phyloP scores from a whole-genome alignment of 176 grass and related monocot genomes.

The Dendrocalamus sinicus region DNA sequence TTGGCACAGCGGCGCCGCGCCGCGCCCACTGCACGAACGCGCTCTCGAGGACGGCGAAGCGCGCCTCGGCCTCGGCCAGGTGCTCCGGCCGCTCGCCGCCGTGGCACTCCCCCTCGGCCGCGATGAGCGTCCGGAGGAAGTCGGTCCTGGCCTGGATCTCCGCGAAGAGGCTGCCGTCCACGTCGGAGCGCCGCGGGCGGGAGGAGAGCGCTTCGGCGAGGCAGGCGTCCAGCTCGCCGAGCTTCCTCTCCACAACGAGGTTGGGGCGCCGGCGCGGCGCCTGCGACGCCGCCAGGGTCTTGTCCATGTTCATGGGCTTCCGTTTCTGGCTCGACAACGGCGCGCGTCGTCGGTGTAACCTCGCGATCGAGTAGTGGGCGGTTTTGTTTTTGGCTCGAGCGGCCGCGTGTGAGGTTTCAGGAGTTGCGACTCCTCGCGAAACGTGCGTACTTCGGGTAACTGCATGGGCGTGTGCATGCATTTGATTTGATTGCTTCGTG shows the following conservation, averaged over 20 bases:
- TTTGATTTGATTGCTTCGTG: slow-evolving; percentile 14
- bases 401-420: slow-evolving; percentile 25
- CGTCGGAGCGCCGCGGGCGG: not conserved
- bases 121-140: slow-evolving; percentile 50
- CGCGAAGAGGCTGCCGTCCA: not conserved
- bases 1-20: not conserved
- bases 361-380: not conserved
- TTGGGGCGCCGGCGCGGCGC: not conserved
- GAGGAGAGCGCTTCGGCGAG: slow-evolving; percentile 24
- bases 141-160: slow-evolving; percentile 13
- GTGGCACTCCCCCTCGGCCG: slow-evolving; percentile 39
- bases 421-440: slow-evolving; percentile 35
- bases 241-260: slow-evolving; percentile 28
- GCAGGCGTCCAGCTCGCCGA: slow-evolving; percentile 28
- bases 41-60: slow-evolving; percentile 39
- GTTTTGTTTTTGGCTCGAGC: slow-evolving; percentile 22
- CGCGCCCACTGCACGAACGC: slow-evolving; percentile 33
- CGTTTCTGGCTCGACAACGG: not conserved
- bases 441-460: slow-evolving; percentile 28
- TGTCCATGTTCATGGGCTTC: slow-evolving; percentile 7
- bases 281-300: not conserved
- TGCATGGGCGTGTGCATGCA: not conserved
- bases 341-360: not conserved
- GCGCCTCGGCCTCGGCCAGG: slow-evolving; percentile 30
- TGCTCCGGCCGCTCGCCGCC: not conserved